These are phyloP conservation scores for Solanum hybrid DNA, from an alignment of 305 asterid genomes.

Conservation along the genomic window DNA sequence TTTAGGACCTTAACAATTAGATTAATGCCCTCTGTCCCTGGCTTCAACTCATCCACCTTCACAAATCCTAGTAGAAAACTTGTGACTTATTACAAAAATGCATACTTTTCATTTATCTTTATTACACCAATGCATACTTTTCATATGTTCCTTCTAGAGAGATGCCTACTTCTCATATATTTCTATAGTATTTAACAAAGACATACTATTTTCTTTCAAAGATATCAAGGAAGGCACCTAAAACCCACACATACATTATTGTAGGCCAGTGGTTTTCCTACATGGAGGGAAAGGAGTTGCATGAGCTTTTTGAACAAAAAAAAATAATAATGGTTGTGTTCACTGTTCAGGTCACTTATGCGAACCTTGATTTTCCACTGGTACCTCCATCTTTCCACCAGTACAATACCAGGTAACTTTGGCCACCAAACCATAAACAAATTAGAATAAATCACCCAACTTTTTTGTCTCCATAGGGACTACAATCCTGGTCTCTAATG, in stretches of 20 bases:
- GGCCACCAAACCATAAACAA: background rate
- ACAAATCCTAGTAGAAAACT: background rate
- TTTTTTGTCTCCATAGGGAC: background rate
- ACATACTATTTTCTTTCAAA: background rate
- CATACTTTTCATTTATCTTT: background rate
- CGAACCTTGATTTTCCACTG: background rate
- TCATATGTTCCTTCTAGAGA: background rate
- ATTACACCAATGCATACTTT: background rate
- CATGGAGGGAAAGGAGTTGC: background rate
- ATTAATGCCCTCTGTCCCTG: background rate
- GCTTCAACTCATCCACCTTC: constrained; percentile 9
- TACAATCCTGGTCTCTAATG: background rate
- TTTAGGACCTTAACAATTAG: constrained; percentile 5
- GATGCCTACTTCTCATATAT: background rate
- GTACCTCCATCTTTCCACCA: background rate
- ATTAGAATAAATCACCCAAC: background rate
- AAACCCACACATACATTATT: background rate
- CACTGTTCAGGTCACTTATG: background rate
- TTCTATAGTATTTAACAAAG: background rate
- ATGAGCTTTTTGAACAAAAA: background rate
- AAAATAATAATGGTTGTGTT: background rate
- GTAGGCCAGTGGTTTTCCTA: background rate
- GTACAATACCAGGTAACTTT: background rate
- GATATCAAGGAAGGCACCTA: background rate
- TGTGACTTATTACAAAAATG: background rate